A percentile compares a stretch with the other conserved stretches of the same genome.
phyloP scores from a whole-genome alignment of 1,139 yeast genomes.

The Taiozyma onychis region DNA sequence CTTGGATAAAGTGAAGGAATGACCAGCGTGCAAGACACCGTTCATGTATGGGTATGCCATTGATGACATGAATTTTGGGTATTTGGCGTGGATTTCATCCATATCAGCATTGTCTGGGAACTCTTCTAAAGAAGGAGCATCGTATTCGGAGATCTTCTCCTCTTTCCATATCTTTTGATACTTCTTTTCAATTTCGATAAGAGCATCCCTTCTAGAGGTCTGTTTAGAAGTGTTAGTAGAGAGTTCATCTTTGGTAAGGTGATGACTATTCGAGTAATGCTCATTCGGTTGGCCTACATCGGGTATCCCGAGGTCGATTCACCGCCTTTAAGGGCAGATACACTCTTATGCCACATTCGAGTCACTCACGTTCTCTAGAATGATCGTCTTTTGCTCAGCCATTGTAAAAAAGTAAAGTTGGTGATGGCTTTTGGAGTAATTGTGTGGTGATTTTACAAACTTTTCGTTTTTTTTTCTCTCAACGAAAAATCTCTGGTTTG shows the following conservation, averaged over 20 bases:
- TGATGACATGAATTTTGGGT: constrained; percentile 86
- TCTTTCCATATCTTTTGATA: constrained; percentile 86
- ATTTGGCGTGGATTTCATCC: constrained; percentile 68
- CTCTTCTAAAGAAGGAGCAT: constrained; percentile 78
- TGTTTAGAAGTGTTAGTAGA: constrained; percentile 11
- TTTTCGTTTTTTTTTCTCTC: neutral
- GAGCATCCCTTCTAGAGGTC: constrained; percentile 91
- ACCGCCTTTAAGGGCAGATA: neutral
- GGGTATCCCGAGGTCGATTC: neutral
- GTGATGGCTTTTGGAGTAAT: neutral
- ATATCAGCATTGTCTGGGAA: constrained; percentile 46
- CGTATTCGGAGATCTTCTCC: constrained; percentile 75
- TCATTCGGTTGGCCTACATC: neutral
- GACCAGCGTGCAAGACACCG: constrained; percentile 98
- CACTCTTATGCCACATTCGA: neutral
- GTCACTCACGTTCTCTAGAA: constrained; percentile 34
- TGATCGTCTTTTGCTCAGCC: constrained; percentile 29
- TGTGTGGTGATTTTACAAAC: neutral
- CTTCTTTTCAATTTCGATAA: constrained; percentile 83
- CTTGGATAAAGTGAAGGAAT: constrained; percentile 90
- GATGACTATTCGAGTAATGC: neutral
- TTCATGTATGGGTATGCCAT: constrained; percentile 99
- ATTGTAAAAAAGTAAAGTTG: constrained; percentile 1
- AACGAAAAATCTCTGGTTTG: neutral
- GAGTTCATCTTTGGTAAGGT: neutral